Evolutionary conservation across 345 rosid genomes (phyloP).

Genomic region (Rhodomyrtus tomentosa): DNA sequence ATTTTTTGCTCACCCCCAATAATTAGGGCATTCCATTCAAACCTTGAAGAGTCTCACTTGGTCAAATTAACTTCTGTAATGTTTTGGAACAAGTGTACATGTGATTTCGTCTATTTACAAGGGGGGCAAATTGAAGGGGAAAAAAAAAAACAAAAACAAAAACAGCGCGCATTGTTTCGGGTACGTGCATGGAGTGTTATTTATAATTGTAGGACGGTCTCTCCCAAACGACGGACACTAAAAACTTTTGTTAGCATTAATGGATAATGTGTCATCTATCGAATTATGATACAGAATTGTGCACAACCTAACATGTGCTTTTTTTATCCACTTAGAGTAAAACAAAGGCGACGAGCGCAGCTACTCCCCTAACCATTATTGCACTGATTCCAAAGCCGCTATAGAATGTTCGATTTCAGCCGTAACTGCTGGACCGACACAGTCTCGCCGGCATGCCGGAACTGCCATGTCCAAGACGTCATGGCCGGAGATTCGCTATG

Average conservation of each 20-base stretch:
- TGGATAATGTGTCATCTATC: fast-evolving
- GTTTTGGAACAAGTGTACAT: neutral
- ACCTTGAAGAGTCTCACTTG: neutral
- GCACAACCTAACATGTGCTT: too few relatives aligned
- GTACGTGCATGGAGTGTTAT: neutral
- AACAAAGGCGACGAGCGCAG: neutral
- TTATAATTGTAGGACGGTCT: neutral
- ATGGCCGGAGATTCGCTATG: fast-evolving
- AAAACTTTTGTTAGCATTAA: neutral
- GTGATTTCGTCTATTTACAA: neutral
- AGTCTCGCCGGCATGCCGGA: neutral
- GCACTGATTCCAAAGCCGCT: too few relatives aligned
- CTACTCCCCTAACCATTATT: too few relatives aligned
- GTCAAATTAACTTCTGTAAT: neutral
- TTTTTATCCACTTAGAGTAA: neutral
- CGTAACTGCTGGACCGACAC: neutral
- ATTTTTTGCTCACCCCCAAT: too few relatives aligned
- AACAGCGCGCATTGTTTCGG: neutral
- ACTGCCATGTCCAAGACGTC: neutral
- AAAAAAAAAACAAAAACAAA: too few relatives aligned
- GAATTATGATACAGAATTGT: too few relatives aligned
- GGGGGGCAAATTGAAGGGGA: neutral
- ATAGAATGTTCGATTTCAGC: too few relatives aligned
- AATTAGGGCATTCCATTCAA: neutral
- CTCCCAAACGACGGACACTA: neutral